Percentiles rank a stretch among this genome's conserved stretches.
phyloP scores from a whole-genome alignment of 345 rosid species.

The Salix dunnii region DNA sequence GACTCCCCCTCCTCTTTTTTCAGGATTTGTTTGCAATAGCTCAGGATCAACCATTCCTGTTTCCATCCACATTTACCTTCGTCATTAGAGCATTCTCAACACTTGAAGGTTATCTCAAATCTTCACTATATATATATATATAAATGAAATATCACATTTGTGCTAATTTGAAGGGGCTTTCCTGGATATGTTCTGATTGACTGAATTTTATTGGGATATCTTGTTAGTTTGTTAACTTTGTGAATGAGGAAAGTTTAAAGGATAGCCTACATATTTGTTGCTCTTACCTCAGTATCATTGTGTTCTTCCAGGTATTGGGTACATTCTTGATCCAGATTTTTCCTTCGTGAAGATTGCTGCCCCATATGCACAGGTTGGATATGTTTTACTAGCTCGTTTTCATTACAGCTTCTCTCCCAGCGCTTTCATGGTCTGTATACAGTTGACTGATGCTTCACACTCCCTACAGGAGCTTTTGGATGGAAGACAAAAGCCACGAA shows the following conservation, averaged over 20 bases:
- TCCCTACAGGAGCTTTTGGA: constrained; percentile 77
- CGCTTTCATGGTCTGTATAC: neutral
- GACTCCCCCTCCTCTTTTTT: neutral
- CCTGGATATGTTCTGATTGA: no score
- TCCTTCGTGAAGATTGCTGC: constrained; percentile 85
- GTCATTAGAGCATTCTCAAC: constrained; percentile 90
- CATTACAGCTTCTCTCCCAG: neutral
- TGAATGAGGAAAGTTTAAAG: no score
- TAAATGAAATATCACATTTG: neutral
- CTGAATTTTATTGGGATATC: no score
- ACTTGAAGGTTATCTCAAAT: constrained; percentile 64
- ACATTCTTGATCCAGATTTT: constrained; percentile 76
- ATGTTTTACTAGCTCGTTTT: neutral
- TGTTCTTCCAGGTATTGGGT: constrained; percentile 68
- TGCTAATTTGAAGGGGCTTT: no score
- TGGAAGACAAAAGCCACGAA: constrained; percentile 40
- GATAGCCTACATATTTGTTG: no score
- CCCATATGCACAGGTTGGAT: constrained; percentile 82
- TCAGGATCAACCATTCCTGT: constrained; percentile 89
- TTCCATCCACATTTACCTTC: constrained; percentile 87
- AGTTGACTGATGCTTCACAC: constrained; percentile 4
- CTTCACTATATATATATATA: neutral
- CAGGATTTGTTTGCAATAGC: constrained; percentile 96
- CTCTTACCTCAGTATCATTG: no score
- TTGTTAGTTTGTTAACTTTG: no score